Base-by-base conservation (phyloP, 768 basidiomycete species). In the Lactarius sp. region DNA sequence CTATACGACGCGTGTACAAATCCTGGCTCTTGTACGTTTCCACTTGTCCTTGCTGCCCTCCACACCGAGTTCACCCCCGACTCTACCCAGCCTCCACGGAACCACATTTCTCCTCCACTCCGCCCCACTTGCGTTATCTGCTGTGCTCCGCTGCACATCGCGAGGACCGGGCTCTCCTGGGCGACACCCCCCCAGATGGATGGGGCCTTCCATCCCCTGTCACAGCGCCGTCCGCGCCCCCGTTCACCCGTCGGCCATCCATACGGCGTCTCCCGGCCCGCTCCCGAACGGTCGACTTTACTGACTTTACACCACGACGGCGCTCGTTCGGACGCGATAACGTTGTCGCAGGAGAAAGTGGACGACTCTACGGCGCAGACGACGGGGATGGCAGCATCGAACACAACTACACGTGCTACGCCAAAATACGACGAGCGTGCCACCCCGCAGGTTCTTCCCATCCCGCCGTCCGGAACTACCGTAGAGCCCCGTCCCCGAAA, bases 251-350 rank as follows among this genome's bases (percentile, higher is more conserved):
- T 18, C 42, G 18, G 16, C 42, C 42, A 5, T 44, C 42, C 42
- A 44, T 44, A 1, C 42, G 42, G 42, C 86, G 86, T 13, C 58
- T 59, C 27, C 78, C 83, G 2, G 69, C 76, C 37, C 78, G 80
- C 9, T 77, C 80, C 5, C 77, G 87, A 39, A 77, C 82, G 16
- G 78, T 83, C 14, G 88, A 90, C 66, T 90, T 91, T 72, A 85
- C 80, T 69, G 88, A 90, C 33, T 90, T 87, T 66, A 86, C 88
- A 0, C 73, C 81, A 27, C 84, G 83, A 13, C 83, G 88, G 36
- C 82, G 89, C 56, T 82, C 81, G 18, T 75, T 77, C 5, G 81
- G 72, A 0, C 75, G 79, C 2, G 74, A 69, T n/a, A 58, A 63
- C 62, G 7, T 31, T n/a, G 20, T 50, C 49, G 27, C 64, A 46